These are phyloP conservation scores for Allantophomopsis cytisporea DNA, from an alignment of 2,329 filamentous ascomycete genomes.

Conservation along the genomic window DNA sequence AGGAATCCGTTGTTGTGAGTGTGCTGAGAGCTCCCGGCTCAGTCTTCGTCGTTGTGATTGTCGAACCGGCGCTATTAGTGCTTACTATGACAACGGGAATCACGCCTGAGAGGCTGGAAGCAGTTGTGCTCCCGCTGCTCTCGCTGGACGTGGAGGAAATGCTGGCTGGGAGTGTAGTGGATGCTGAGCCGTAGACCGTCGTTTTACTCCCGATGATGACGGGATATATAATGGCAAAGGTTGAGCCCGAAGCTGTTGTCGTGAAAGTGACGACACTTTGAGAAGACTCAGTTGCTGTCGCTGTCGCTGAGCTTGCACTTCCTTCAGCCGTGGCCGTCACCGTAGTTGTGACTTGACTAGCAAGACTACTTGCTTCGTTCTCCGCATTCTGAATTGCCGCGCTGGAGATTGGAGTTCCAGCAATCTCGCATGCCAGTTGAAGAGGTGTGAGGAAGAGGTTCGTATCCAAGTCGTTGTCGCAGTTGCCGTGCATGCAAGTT, in stretches of 20 bases:
- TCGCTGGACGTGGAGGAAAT: neutral
- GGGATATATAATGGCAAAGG: neutral
- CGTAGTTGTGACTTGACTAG: conserved; percentile 4
- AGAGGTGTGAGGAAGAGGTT: conserved; percentile 20
- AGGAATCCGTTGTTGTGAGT: neutral
- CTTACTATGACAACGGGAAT: neutral
- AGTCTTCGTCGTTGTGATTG: neutral
- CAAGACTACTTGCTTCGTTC: conserved; percentile 9
- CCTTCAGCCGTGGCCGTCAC: conserved; percentile 1
- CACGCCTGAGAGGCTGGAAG: neutral
- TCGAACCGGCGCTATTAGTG: neutral
- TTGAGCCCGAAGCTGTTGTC: neutral
- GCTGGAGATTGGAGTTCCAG: conserved; percentile 16
- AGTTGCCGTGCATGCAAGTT: conserved; percentile 24
- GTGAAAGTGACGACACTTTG: neutral
- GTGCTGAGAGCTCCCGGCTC: neutral
- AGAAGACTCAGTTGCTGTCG: neutral
- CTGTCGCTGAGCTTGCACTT: conserved; percentile 7
- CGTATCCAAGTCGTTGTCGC: conserved; percentile 19
- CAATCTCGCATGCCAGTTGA: conserved; percentile 18
- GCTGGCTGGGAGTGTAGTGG: neutral
- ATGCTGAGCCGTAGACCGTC: neutral
- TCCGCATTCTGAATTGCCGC: conserved; percentile 20
- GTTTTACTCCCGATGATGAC: neutral
- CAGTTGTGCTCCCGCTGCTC: neutral